phyloP scores from a whole-genome alignment of 78 protist genomes.

The Bodo saltans region DNA sequence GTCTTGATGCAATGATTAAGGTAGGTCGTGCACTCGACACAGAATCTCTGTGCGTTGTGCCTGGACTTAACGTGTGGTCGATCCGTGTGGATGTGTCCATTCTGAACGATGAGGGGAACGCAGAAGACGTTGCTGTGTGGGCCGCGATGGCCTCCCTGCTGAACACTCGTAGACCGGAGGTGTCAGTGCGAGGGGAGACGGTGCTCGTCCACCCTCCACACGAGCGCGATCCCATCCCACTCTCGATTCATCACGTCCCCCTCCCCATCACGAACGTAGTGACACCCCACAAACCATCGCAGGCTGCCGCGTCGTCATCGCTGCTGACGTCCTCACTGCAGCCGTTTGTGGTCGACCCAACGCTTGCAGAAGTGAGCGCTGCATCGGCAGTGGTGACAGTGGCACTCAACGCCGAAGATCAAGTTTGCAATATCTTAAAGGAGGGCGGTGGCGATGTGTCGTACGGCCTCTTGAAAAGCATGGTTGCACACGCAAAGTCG shows the following conservation, averaged over 20 bases:
- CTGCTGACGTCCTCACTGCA: too few relatives aligned
- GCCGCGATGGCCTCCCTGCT: slow-evolving; percentile 62
- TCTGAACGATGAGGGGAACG: slow-evolving; percentile 71
- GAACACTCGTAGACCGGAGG: slow-evolving; percentile 69
- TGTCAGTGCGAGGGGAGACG: slow-evolving; percentile 56
- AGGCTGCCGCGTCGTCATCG: too few relatives aligned
- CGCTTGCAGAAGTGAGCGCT: slow-evolving; percentile 43
- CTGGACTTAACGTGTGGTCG: slow-evolving; percentile 56
- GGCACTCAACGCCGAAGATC: slow-evolving; percentile 58
- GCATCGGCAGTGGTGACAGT: slow-evolving; percentile 60
- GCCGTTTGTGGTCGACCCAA: slow-evolving; percentile 75
- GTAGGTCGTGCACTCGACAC: slow-evolving; percentile 72
- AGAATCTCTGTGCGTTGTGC: slow-evolving; percentile 69
- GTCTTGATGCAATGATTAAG: slow-evolving; percentile 61
- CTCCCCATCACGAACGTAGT: slow-evolving; percentile 65
- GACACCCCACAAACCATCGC: slow-evolving; percentile 35
- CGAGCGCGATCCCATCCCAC: slow-evolving; percentile 76
- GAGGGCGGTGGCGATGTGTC: slow-evolving; percentile 62
- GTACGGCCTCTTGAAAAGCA: background rate
- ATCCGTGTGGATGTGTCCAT: slow-evolving; percentile 40
- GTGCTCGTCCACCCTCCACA: slow-evolving; percentile 54
- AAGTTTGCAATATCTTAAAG: slow-evolving; percentile 69
- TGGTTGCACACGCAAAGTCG: background rate
- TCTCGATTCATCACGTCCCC: slow-evolving; percentile 74
- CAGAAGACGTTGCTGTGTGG: slow-evolving; percentile 54